Evolutionary conservation across 169 alveolate genomes (phyloP).

Genomic region (Eimeria tenella): DNA sequence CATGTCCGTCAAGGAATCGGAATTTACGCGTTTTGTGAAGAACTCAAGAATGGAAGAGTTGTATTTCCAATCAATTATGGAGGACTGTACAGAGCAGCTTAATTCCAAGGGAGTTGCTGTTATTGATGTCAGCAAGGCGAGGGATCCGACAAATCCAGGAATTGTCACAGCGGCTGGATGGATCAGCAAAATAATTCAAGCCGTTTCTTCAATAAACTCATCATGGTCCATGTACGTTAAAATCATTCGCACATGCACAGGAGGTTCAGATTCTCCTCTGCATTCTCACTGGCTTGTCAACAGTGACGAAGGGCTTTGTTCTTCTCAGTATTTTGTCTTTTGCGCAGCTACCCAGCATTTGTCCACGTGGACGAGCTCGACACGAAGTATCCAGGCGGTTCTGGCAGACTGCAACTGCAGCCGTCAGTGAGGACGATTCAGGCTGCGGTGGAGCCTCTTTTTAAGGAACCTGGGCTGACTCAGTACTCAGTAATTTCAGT

Average conservation of each 20-base stretch:
- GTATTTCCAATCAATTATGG: conserved; percentile 61
- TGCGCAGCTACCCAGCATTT: conserved; percentile 65
- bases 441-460: conserved; percentile 65
- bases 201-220: conserved; percentile 25
- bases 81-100: conserved; percentile 56
- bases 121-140: conserved; percentile 65
- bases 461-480: conserved; percentile 57
- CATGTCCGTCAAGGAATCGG: conserved; percentile 65
- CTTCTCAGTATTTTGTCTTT: background rate
- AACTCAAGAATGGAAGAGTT: conserved; percentile 67
- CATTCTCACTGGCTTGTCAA: background rate
- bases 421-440: conserved; percentile 71
- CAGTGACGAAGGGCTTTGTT: background rate
- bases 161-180: conserved; percentile 57
- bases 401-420: conserved; percentile 64
- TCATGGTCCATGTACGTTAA: conserved; percentile 46
- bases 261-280: background rate
- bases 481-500: conserved; percentile 57
- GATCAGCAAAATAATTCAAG: conserved; percentile 63
- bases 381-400: conserved; percentile 58
- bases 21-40: conserved; percentile 67
- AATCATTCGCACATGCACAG: background rate
- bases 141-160: conserved; percentile 68
- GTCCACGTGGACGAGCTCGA: conserved; percentile 67
- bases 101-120: conserved; percentile 46